Base-by-base conservation (phyloP, 352 stramenopile genomes). In the Pythium rishiriense region DNA sequence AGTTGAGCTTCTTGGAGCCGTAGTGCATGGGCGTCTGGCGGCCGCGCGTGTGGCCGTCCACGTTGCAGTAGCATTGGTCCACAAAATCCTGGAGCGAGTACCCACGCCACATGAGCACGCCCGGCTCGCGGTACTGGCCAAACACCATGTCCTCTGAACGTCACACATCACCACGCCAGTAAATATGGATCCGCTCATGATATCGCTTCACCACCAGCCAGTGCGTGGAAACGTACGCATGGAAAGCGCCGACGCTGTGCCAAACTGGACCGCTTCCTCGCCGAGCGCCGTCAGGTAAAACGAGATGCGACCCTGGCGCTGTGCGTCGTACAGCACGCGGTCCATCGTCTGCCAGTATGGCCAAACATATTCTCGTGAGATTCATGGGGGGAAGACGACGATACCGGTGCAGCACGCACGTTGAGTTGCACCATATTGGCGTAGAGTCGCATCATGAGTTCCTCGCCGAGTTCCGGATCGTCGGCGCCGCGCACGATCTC, bases 1-100 rank as follows among this genome's bases (percentile, higher is more conserved):
- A 98, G 73, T 99, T 98, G 21, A 99, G 78, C 29, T 87, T 80
- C 55, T 86, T 87, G 12, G 87, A 98, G 28, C 97, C 97, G 70
- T 99, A 99, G 81, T 99, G 98, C 46, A 99, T 88, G 5, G 98
- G 98, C 96, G 99, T 99, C 75, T 99, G 97, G 26, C 97, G 81
- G 17, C 97, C 97, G 64, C 98, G 98, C 58, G 90, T 97, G 53
- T 98, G 82, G 64, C 98, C 97, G n/a, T 92, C 83, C 48, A 84
- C 74, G 79, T 99, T 99, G 63, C 90, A 96, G 65, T 98, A 99
- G 65, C 96, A 99, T 74, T 87, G 51, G 73, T 99, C 96, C 4
- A 95, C 93, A 74, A 99, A 99, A 55, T 99, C 88, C 53, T 99
- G 84, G 4, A 99, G 70, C 12, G 94, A 96, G 72, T 99, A 99